These are phyloP conservation scores for Nicotiana undulata DNA, from an alignment of 257 asterid genomes.

Conservation along the genomic window DNA sequence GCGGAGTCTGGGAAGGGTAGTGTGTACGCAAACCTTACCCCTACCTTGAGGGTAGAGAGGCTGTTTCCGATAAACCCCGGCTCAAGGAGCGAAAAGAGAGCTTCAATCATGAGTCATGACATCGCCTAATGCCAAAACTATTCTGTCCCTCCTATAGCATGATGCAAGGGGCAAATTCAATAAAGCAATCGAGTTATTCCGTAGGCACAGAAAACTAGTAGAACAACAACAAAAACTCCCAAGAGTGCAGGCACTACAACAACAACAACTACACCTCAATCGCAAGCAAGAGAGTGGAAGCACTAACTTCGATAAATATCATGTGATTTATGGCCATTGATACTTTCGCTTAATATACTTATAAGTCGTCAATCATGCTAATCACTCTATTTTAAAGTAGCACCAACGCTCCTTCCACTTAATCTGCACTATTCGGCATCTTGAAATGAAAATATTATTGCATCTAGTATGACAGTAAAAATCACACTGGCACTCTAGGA, in stretches of 20 bases:
- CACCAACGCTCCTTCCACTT: not conserved
- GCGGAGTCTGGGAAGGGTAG: no score
- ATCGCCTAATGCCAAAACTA: not conserved
- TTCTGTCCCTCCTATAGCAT: not conserved
- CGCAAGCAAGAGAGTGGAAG: not conserved
- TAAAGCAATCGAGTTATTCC: not conserved
- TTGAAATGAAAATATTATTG: no score
- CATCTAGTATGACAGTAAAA: not conserved
- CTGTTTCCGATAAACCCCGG: no score
- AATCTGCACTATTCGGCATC: not conserved
- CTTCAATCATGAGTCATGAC: not conserved
- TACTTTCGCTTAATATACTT: not conserved
- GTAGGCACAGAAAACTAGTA: not conserved
- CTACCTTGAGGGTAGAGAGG: no score
- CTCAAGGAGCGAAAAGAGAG: not conserved
- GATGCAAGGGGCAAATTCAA: not conserved
- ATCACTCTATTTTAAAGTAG: not conserved
- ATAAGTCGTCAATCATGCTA: not conserved
- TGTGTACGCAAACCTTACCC: no score
- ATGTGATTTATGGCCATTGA: not conserved
- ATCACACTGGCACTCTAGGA: no score
- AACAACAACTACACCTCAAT: no score
- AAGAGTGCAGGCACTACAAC: not conserved
- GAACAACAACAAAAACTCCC: not conserved
- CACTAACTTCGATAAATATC: not conserved